These are phyloP conservation scores for Calvatia gigantea DNA, from an alignment of 768 basidiomycete species.

Conservation along the genomic window DNA sequence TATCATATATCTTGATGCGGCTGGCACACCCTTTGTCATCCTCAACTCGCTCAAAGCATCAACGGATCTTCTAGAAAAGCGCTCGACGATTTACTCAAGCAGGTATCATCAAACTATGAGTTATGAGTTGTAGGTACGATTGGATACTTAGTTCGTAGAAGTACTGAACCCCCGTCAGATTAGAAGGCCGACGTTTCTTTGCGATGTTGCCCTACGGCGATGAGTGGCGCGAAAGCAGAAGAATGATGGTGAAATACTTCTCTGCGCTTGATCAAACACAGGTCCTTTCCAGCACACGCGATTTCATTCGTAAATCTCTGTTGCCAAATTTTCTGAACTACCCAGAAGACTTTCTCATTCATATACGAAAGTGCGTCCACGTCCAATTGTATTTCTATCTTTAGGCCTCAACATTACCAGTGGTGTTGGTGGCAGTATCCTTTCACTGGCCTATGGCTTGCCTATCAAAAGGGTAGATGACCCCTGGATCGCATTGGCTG, in stretches of 20 bases:
- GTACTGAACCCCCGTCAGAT: background rate
- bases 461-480: constrained; percentile 18
- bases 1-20: constrained; percentile 14
- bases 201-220: constrained; percentile 5
- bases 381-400: background rate
- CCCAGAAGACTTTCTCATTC: constrained; percentile 1
- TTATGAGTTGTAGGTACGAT: constrained; percentile 4
- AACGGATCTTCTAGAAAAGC: constrained; percentile 20
- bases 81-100: constrained; percentile 17
- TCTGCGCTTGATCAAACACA: background rate
- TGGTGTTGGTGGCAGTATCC: constrained; percentile 8
- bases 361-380: constrained; percentile 10
- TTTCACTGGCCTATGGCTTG: constrained; percentile 11
- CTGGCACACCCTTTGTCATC: constrained; percentile 18
- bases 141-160: background rate
- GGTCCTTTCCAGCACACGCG: background rate
- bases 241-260: background rate
- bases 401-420: background rate
- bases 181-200: background rate
- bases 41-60: constrained; percentile 20
- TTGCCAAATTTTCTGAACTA: constrained; percentile 3
- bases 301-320: background rate
- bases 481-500: constrained; percentile 25
- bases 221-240: constrained; percentile 8
- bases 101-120: constrained; percentile 3